Percentiles rank a stretch among this genome's conserved stretches.
phyloP scores from a whole-genome alignment of 495 filamentous ascomycete species.

The Penicillium verhagenii region DNA sequence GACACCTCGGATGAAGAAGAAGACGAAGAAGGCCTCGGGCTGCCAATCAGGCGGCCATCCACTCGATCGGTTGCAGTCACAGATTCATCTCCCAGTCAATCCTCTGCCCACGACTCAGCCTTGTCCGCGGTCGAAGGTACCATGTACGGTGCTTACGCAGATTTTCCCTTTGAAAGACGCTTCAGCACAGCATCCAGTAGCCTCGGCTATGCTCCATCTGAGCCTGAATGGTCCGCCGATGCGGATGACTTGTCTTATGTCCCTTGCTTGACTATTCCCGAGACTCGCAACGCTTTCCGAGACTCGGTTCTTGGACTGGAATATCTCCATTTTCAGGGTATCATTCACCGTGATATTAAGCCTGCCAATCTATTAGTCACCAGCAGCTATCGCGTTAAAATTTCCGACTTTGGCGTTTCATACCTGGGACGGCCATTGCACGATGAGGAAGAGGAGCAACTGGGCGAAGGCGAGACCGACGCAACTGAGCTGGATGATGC shows the following conservation, averaged over 20 bases:
- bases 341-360: constrained; percentile 98
- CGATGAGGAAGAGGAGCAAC: constrained; percentile 72
- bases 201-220: constrained; percentile 57
- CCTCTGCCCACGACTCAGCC: constrained; percentile 48
- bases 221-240: constrained; percentile 48
- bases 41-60: constrained; percentile 33
- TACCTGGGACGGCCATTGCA: constrained; percentile 86
- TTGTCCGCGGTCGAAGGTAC: constrained; percentile 65
- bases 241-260: constrained; percentile 87
- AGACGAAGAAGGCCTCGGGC: constrained; percentile 42
- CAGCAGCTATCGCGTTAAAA: constrained; percentile 83
- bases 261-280: constrained; percentile 81
- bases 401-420: constrained; percentile 99
- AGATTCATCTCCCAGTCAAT: constrained; percentile 43
- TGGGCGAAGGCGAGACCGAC: constrained; percentile 83
- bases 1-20: constrained; percentile 59
- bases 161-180: constrained; percentile 48
- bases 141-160: constrained; percentile 71
- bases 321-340: constrained; percentile 94
- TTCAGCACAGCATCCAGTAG: constrained; percentile 49
- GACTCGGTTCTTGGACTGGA: constrained; percentile 93
- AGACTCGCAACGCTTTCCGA: constrained; percentile 83
- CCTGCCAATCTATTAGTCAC: constrained; percentile 95
- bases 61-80: constrained; percentile 32
- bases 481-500: constrained; percentile 84